A percentile compares a stretch with the other conserved stretches of the same genome.
phyloP scores from a whole-genome alignment of 163 green algal species.

The Scenedesmus sp. region DNA sequence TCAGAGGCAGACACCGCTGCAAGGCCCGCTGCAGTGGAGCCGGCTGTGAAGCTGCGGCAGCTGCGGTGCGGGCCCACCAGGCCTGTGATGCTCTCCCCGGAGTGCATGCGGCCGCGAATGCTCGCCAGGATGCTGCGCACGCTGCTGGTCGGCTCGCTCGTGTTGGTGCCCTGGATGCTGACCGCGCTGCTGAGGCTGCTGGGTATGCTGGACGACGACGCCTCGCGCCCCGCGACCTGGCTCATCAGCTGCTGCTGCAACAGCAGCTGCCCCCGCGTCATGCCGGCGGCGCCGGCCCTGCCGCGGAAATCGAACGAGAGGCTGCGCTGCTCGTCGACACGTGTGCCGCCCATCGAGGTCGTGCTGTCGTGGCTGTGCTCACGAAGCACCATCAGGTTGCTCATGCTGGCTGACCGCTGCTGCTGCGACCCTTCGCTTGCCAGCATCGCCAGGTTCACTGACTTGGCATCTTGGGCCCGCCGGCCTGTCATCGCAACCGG shows the following conservation, averaged over 20 bases:
- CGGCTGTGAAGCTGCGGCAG: neutral
- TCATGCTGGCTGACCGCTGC: neutral
- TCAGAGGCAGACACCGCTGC: neutral
- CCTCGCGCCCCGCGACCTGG: neutral
- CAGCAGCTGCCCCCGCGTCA: neutral
- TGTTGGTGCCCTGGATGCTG: neutral
- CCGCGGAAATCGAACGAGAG: neutral
- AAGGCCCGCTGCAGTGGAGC: neutral
- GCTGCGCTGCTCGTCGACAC: neutral
- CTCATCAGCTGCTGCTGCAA: neutral
- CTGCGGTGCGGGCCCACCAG: neutral
- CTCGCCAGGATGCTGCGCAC: neutral
- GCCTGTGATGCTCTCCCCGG: neutral
- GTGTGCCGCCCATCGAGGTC: neutral
- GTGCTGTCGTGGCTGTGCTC: neutral
- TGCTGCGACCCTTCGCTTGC: neutral
- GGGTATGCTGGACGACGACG: neutral
- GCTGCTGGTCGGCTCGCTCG: neutral
- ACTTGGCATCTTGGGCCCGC: neutral
- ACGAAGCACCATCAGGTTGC: conserved; percentile 7
- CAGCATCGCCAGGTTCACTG: neutral
- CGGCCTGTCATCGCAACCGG: neutral
- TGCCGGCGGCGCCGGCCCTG: neutral
- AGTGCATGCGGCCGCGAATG: neutral
- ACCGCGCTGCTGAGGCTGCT: neutral